Evolutionary conservation across 495 filamentous ascomycete species (phyloP).

Genomic region (Tetracladium setigerum): DNA sequence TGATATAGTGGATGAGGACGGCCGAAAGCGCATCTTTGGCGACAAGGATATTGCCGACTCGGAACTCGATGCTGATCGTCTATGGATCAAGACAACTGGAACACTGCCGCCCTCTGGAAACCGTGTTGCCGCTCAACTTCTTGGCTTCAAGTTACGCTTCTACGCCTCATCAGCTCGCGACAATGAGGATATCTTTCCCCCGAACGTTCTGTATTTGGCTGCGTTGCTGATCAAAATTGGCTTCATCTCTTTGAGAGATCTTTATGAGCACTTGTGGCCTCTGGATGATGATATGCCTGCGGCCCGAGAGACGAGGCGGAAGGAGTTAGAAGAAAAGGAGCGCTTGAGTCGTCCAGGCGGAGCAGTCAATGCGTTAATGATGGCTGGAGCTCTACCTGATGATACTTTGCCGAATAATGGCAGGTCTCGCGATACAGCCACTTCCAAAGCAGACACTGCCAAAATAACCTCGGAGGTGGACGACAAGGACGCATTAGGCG

Average conservation of each 20-base stretch:
- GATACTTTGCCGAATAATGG: conserved; percentile 52
- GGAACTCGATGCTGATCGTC: conserved; percentile 40
- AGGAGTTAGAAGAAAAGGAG: conserved; percentile 76
- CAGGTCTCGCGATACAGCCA: conserved; percentile 17
- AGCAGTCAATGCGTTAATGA: conserved; percentile 76
- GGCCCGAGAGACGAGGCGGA: conserved; percentile 55
- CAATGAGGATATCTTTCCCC: conserved; percentile 61
- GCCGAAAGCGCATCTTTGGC: conserved; percentile 33
- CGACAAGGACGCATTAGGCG: conserved; percentile 55
- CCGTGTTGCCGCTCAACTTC: conserved; percentile 81
- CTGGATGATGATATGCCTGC: conserved; percentile 72
- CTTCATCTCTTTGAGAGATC: conserved; percentile 88
- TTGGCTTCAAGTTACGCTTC: conserved; percentile 96
- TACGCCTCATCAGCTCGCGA: conserved; percentile 70
- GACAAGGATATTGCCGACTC: conserved; percentile 29
- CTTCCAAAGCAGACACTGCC: conserved; percentile 32
- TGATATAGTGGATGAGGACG: conserved; percentile 41
- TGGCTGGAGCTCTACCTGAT: conserved; percentile 80
- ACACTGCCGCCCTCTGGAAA: conserved; percentile 82
- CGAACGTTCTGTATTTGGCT: conserved; percentile 85
- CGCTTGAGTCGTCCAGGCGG: conserved; percentile 54
- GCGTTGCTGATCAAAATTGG: conserved; percentile 94
- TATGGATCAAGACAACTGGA: conserved; percentile 72
- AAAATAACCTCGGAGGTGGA: conserved; percentile 40
- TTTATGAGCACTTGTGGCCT: conserved; percentile 91